phyloP scores from a whole-genome alignment of 441 rosid genomes.

The Adansonia gregorii region DNA sequence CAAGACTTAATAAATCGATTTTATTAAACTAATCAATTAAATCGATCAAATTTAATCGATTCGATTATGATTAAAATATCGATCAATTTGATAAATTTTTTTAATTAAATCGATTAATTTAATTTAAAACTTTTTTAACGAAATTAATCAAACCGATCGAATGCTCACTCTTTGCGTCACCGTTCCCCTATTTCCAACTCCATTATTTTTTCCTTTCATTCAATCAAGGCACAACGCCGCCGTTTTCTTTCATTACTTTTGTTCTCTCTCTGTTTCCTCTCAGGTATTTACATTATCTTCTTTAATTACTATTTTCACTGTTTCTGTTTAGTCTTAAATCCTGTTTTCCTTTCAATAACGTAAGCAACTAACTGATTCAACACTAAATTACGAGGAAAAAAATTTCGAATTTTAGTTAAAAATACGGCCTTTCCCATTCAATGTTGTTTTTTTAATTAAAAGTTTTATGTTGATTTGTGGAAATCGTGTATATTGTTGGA shows the following conservation, averaged over 20 bases:
- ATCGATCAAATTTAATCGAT: too few relatives aligned
- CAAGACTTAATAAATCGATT: too few relatives aligned
- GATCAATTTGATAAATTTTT: too few relatives aligned
- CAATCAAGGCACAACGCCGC: background rate
- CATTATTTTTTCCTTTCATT: too few relatives aligned
- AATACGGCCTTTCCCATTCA: background rate
- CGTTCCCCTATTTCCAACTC: background rate
- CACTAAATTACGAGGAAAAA: background rate
- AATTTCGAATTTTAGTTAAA: constrained; percentile 7
- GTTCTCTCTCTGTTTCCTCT: background rate
- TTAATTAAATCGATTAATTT: too few relatives aligned
- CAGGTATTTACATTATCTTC: background rate
- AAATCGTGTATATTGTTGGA: background rate
- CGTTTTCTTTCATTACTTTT: background rate
- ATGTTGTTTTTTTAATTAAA: background rate
- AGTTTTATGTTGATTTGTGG: background rate
- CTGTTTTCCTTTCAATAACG: background rate
- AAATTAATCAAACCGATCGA: too few relatives aligned
- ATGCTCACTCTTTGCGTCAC: background rate
- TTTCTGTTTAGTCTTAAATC: background rate
- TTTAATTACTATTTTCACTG: background rate
- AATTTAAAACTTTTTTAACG: too few relatives aligned
- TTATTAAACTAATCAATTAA: too few relatives aligned
- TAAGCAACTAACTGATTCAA: background rate
- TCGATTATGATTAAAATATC: too few relatives aligned